Evolutionary conservation across 78 protist species (phyloP).

Genomic region (Planoprotostelium fungivorum): DNA sequence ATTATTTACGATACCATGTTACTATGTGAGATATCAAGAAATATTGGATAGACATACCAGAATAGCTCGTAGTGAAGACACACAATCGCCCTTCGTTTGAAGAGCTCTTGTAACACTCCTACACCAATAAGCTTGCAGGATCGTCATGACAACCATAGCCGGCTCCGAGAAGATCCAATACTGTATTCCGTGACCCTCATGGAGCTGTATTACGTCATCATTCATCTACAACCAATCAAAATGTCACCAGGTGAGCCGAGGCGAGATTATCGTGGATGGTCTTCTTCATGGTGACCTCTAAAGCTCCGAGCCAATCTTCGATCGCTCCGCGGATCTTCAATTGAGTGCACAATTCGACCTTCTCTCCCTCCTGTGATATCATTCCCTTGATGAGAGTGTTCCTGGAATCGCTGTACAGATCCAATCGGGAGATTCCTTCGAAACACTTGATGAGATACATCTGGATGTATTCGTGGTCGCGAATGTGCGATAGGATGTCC

Average conservation of each 20-base stretch:
- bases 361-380: not conserved
- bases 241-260: not conserved
- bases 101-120: not conserved
- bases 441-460: slow-evolving; percentile 87
- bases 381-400: not conserved
- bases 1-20: no score
- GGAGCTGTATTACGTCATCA: not conserved
- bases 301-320: not conserved
- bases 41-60: no score
- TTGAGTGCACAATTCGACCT: not conserved
- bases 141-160: not conserved
- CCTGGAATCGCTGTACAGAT: slow-evolving; percentile 13
- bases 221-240: no score
- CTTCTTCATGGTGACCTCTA: not conserved
- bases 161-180: not conserved
- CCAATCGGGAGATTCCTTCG: slow-evolving; percentile 63
- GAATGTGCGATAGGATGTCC: slow-evolving; percentile 68
- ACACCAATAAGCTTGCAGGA: not conserved
- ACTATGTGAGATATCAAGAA: no score
- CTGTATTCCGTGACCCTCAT: not conserved
- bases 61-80: not conserved
- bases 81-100: not conserved
- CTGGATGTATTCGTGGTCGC: slow-evolving; percentile 72
- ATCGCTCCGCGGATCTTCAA: not conserved
- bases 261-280: not conserved